Evolutionary conservation across 495 filamentous ascomycete genomes (phyloP).

Genomic region (Podospora didyma): DNA sequence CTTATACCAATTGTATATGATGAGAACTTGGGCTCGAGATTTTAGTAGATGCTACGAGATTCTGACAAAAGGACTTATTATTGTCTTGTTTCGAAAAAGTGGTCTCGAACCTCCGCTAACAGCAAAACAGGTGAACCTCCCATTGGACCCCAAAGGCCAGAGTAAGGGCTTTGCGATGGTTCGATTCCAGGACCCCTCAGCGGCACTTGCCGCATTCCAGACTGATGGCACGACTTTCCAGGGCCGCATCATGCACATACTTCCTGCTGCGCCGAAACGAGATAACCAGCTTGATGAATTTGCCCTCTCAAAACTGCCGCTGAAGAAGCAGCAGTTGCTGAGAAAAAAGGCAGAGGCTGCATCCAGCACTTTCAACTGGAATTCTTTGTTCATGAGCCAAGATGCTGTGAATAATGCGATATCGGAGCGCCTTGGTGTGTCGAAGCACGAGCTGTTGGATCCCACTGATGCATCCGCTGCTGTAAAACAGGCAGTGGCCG

Average conservation of each 20-base stretch:
- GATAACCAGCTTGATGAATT: conserved; percentile 82
- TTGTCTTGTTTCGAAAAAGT: conserved; percentile 17
- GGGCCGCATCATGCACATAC: conserved; percentile 83
- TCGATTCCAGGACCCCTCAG: conserved; percentile 63
- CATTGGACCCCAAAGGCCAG: conserved; percentile 59
- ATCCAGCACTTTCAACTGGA: conserved; percentile 86
- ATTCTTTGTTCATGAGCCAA: conserved; percentile 95
- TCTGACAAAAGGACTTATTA: conserved; percentile 38
- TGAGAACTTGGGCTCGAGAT: conserved; percentile 56
- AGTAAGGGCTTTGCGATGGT: conserved; percentile 90
- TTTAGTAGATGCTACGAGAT: conserved; percentile 61
- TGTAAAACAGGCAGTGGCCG: conserved; percentile 93
- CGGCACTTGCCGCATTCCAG: conserved; percentile 73
- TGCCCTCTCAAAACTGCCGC: conserved; percentile 77
- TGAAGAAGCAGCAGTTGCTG: conserved; percentile 90
- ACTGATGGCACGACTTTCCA: conserved; percentile 83
- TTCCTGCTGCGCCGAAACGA: conserved; percentile 75
- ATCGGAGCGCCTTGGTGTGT: conserved; percentile 77
- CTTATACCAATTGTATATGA: conserved; percentile 71
- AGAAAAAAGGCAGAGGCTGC: conserved; percentile 75
- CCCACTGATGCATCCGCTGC: conserved; percentile 90
- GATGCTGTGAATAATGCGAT: conserved; percentile 93
- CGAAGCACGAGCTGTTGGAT: conserved; percentile 86
- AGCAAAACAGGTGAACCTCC: conserved; percentile 67
- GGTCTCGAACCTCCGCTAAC: conserved; percentile 16